Conservation (phyloP, 192 early-diverging fungal species). For the Backusella luteola region DNA sequence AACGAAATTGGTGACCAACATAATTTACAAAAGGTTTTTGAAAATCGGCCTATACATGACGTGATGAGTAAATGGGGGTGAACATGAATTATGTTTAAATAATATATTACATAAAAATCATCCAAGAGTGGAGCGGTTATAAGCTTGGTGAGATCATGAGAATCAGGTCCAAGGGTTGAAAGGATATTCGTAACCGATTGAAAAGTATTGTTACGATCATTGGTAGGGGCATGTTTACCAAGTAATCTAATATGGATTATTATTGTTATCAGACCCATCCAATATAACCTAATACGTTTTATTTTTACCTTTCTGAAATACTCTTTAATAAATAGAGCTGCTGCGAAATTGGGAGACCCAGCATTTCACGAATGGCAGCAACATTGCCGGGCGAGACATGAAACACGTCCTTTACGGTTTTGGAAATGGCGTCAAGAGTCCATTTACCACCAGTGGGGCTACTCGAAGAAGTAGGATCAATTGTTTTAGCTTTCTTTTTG, state of each 20-base stretch:
- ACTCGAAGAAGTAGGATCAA: neutral
- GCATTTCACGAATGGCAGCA: constrained; percentile 14
- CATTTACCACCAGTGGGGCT: constrained; percentile 1
- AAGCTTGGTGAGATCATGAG: neutral
- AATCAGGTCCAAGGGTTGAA: neutral
- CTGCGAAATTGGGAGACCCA: neutral
- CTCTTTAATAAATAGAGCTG: constrained; percentile 1
- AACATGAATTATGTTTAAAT: neutral
- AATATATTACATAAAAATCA: constrained; percentile 5
- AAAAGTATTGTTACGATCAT: constrained; percentile 24
- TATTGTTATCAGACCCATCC: too few relatives aligned
- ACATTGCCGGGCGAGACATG: neutral
- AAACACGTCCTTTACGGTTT: neutral
- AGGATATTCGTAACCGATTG: constrained; percentile 13
- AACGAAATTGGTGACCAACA: constrained; percentile 19
- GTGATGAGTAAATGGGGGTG: neutral
- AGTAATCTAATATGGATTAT: neutral
- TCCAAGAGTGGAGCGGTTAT: constrained; percentile 12
- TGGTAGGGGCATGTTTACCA: constrained; percentile 7
- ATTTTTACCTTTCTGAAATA: constrained; percentile 15
- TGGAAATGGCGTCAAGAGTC: constrained; percentile 7
- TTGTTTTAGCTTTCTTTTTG: neutral
- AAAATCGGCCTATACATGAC: constrained; percentile 6
- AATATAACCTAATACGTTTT: too few relatives aligned
- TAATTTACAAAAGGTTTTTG: constrained; percentile 24